These are phyloP conservation scores for Colletotrichum siamense DNA, from an alignment of 2,329 filamentous ascomycete genomes.

Conservation along the genomic window DNA sequence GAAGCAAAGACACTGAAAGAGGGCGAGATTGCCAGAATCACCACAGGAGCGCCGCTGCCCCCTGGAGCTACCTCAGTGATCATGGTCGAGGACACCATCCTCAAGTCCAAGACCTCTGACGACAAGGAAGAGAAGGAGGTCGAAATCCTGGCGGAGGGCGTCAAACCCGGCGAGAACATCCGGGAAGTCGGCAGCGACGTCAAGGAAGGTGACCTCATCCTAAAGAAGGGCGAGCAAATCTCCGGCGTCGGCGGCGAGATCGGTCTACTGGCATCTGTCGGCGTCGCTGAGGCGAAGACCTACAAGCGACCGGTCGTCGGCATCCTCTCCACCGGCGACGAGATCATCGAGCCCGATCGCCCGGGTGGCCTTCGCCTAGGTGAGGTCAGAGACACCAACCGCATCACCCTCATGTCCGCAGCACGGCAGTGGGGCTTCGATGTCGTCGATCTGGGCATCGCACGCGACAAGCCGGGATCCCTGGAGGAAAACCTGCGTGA, in stretches of 20 bases:
- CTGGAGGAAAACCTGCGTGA: conserved; percentile 80
- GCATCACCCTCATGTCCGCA: conserved; percentile 84
- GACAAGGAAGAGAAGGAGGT: conserved; percentile 86
- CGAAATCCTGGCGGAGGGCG: conserved; percentile 80
- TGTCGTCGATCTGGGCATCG: conserved; percentile 86
- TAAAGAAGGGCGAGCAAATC: conserved; percentile 81
- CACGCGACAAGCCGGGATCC: conserved; percentile 72
- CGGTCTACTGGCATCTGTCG: conserved; percentile 86
- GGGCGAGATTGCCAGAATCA: conserved; percentile 87
- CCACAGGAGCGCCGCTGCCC: conserved; percentile 90
- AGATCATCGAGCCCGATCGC: conserved; percentile 79
- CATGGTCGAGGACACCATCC: conserved; percentile 93
- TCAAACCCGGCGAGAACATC: conserved; percentile 84
- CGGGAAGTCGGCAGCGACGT: conserved; percentile 92
- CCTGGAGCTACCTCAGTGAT: conserved; percentile 89
- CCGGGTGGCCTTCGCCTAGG: conserved; percentile 71
- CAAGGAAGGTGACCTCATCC: conserved; percentile 68
- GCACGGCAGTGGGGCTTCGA: conserved; percentile 77
- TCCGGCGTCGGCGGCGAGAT: conserved; percentile 90
- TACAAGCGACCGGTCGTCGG: conserved; percentile 82
- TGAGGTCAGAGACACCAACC: conserved; percentile 92
- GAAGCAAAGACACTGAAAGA: conserved; percentile 68
- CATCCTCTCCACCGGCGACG: conserved; percentile 92
- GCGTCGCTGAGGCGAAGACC: conserved; percentile 71
- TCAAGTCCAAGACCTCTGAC: conserved; percentile 78